These are phyloP conservation scores for Penicillium argentinense DNA, from an alignment of 495 filamentous ascomycete genomes.

Conservation along the genomic window DNA sequence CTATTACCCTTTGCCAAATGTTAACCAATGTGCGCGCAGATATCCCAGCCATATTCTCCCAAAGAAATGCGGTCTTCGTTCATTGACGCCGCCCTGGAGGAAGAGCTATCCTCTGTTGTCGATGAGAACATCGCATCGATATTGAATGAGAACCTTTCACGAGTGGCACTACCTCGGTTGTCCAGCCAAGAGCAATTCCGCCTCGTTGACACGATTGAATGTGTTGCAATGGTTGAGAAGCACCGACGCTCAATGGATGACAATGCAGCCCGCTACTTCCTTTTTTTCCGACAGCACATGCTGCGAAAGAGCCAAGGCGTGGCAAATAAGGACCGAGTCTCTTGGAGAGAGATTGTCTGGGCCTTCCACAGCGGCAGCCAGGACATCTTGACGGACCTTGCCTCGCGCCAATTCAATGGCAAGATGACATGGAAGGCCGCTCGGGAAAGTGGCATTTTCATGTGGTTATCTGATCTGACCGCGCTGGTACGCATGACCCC, in stretches of 20 bases:
- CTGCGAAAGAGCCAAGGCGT: slow-evolving; percentile 63
- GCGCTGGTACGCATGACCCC: slow-evolving; percentile 64
- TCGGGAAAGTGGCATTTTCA: slow-evolving; percentile 84
- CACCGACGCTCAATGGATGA: slow-evolving; percentile 90
- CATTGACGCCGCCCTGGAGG: slow-evolving; percentile 49
- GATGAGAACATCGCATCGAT: slow-evolving; percentile 68
- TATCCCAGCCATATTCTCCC: slow-evolving; percentile 35
- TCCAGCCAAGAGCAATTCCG: slow-evolving; percentile 88
- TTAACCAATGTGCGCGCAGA: too few species aligned
- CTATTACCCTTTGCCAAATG: too few species aligned
- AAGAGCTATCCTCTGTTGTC: slow-evolving; percentile 63
- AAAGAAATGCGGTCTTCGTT: slow-evolving; percentile 57
- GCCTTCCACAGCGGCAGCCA: slow-evolving; percentile 90
- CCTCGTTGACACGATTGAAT: slow-evolving; percentile 84
- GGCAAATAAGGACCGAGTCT: slow-evolving; percentile 64
- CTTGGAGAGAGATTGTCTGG: slow-evolving; percentile 94
- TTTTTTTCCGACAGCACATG: slow-evolving; percentile 85
- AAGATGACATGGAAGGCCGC: slow-evolving; percentile 83
- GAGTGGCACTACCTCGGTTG: slow-evolving; percentile 74
- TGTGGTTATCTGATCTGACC: slow-evolving; percentile 82
- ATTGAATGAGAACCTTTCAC: slow-evolving; percentile 77
- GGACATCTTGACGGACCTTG: slow-evolving; percentile 86
- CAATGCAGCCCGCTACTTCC: slow-evolving; percentile 84
- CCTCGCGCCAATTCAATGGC: slow-evolving; percentile 75
- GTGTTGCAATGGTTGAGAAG: slow-evolving; percentile 81